Conservation (phyloP, 2,329 filamentous ascomycete genomes). For the Pseudogymnoascus sp. region DNA sequence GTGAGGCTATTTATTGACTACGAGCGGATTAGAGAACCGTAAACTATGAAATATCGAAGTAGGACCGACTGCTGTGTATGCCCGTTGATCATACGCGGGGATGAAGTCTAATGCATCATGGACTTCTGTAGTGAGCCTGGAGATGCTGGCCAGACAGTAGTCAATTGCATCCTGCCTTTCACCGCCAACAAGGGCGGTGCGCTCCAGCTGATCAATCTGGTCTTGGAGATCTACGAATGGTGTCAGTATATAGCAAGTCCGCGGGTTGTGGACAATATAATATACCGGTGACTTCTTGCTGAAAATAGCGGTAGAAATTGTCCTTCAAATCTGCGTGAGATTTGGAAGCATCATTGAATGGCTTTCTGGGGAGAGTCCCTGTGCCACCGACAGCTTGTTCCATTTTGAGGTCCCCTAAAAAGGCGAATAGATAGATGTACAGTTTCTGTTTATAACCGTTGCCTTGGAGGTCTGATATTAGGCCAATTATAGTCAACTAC, state of each 20-base stretch:
- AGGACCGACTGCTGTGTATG: slow-evolving; percentile 62
- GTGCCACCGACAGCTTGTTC: neutral
- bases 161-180: slow-evolving; percentile 77
- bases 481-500: neutral
- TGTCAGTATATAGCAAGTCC: neutral
- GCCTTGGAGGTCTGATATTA: neutral
- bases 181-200: slow-evolving; percentile 53
- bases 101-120: slow-evolving; percentile 75
- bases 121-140: slow-evolving; percentile 72
- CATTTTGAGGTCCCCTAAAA: neutral
- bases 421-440: neutral
- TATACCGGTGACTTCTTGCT: slow-evolving; percentile 62
- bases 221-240: slow-evolving; percentile 57
- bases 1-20: slow-evolving; percentile 72
- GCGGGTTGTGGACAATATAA: slow-evolving; percentile 30
- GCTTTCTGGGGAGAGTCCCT: slow-evolving; percentile 12
- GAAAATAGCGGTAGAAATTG: slow-evolving; percentile 77
- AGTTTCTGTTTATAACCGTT: neutral
- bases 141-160: slow-evolving; percentile 69
- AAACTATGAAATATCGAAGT: neutral
- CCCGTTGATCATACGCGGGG: slow-evolving; percentile 81
- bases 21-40: neutral
- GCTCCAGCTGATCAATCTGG: slow-evolving; percentile 60
- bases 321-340: slow-evolving; percentile 50
- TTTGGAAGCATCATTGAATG: slow-evolving; percentile 16